Evolutionary conservation across 495 filamentous ascomycete species (phyloP).

Genomic region (Penicillium roqueforti): DNA sequence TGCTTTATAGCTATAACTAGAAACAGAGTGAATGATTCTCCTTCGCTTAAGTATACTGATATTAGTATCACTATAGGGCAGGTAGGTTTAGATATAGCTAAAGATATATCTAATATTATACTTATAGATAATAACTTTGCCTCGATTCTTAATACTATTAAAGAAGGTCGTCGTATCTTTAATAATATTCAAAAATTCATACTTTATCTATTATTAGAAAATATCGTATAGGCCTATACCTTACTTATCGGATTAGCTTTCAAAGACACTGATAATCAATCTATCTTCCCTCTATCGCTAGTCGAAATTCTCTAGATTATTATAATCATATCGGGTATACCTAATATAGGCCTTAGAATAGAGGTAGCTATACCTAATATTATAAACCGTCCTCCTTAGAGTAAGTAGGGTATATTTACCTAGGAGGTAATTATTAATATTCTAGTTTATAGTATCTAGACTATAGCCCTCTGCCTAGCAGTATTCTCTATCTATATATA

Average conservation of each 20-base stretch:
- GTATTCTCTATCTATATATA: constrained; percentile 56
- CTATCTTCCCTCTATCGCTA: constrained; percentile 60
- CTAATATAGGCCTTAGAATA: constrained; percentile 63
- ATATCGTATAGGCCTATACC: constrained; percentile 58
- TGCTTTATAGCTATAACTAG: constrained; percentile 90
- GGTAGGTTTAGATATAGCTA: constrained; percentile 74
- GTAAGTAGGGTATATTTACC: constrained; percentile 58
- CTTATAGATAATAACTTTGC: constrained; percentile 74
- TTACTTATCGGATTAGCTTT: constrained; percentile 61
- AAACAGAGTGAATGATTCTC: constrained; percentile 91
- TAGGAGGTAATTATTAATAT: constrained; percentile 56
- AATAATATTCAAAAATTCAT: constrained; percentile 69
- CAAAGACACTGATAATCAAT: constrained; percentile 51
- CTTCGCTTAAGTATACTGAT: constrained; percentile 86
- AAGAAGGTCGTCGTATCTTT: constrained; percentile 62
- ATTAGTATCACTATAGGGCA: constrained; percentile 72
- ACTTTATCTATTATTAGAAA: constrained; percentile 58
- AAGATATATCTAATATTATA: constrained; percentile 69
- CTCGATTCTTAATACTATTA: constrained; percentile 60
- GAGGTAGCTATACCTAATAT: constrained; percentile 57
- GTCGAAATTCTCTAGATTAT: constrained; percentile 66
- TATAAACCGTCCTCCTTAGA: constrained; percentile 55
- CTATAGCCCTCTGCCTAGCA: constrained; percentile 53
- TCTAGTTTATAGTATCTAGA: constrained; percentile 58
- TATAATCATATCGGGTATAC: constrained; percentile 60